A percentile compares a stretch with the other conserved stretches of the same genome.
Evolutionary conservation across 2,329 filamentous ascomycete species (phyloP).

Genomic region (Monilinia fructigena): DNA sequence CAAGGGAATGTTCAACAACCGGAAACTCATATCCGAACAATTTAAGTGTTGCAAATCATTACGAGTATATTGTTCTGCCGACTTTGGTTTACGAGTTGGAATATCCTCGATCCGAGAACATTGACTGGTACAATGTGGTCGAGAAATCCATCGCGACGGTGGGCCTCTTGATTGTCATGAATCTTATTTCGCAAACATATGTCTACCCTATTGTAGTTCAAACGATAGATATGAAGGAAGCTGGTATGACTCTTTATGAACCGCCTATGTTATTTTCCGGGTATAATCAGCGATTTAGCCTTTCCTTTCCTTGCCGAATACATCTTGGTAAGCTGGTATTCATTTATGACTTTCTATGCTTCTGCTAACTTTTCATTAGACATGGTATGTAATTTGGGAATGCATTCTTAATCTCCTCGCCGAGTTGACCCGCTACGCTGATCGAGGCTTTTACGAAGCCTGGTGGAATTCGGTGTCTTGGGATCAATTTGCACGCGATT

Average conservation of each 20-base stretch:
- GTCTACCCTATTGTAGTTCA: slow-evolving; percentile 74
- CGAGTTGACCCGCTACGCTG: slow-evolving; percentile 74
- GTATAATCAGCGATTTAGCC: slow-evolving; percentile 71
- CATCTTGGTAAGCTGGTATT: slow-evolving; percentile 43
- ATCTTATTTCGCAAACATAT: slow-evolving; percentile 71
- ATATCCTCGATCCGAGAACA: slow-evolving; percentile 68
- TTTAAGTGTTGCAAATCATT: slow-evolving; percentile 62
- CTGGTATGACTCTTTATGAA: slow-evolving; percentile 57
- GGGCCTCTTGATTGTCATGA: slow-evolving; percentile 75
- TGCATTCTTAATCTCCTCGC: slow-evolving; percentile 72
- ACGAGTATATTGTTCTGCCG: slow-evolving; percentile 72
- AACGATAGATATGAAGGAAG: slow-evolving; percentile 65
- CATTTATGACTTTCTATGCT: not conserved
- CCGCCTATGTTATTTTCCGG: slow-evolving; percentile 69
- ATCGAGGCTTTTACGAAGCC: slow-evolving; percentile 67
- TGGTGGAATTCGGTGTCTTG: slow-evolving; percentile 67
- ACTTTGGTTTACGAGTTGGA: slow-evolving; percentile 78
- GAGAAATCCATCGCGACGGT: slow-evolving; percentile 71
- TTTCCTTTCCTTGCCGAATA: slow-evolving; percentile 81
- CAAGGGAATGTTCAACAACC: slow-evolving; percentile 53
- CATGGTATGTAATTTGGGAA: slow-evolving; percentile 83
- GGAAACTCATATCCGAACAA: slow-evolving; percentile 65
- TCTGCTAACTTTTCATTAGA: slow-evolving; percentile 41
- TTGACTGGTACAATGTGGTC: slow-evolving; percentile 72
- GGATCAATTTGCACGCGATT: slow-evolving; percentile 77